phyloP scores from a whole-genome alignment of 225 moss, liverwort and hornwort genomes.

The Antitrichia curtipendula region DNA sequence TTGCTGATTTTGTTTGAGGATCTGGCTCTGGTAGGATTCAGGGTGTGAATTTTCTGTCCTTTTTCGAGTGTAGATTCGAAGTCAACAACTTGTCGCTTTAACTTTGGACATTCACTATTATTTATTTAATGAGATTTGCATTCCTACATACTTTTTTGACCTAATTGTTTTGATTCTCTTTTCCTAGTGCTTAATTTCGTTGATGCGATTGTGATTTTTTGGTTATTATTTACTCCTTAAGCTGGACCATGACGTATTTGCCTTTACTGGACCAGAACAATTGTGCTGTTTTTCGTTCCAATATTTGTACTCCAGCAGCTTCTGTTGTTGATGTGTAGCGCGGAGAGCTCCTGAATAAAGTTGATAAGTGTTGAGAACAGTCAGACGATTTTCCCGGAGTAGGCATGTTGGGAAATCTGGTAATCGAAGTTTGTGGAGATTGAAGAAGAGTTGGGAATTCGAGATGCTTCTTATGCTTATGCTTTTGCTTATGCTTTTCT shows the following conservation, averaged over 20 bases:
- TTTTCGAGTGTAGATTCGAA: neutral
- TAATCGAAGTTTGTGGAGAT: neutral
- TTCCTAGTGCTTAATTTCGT: neutral
- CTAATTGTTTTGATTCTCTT: neutral
- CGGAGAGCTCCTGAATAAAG: neutral
- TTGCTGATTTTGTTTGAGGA: neutral
- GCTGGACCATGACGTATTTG: neutral
- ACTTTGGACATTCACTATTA: neutral
- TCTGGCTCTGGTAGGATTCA: neutral
- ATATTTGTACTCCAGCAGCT: neutral
- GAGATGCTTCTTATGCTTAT: too few species aligned
- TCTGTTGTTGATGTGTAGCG: neutral
- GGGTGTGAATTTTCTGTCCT: neutral
- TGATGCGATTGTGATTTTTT: neutral
- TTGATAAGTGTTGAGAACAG: neutral
- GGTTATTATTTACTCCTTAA: neutral
- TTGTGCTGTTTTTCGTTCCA: neutral
- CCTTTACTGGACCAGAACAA: neutral
- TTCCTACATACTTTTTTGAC: neutral
- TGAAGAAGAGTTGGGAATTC: neutral
- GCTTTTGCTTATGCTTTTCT: neutral
- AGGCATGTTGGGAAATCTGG: neutral
- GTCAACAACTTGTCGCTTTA: neutral
- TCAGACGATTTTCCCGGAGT: neutral
- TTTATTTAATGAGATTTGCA: neutral